Conservation (phyloP, 228 moss, liverwort and hornwort genomes). For the Sphagnum magellanicum region DNA sequence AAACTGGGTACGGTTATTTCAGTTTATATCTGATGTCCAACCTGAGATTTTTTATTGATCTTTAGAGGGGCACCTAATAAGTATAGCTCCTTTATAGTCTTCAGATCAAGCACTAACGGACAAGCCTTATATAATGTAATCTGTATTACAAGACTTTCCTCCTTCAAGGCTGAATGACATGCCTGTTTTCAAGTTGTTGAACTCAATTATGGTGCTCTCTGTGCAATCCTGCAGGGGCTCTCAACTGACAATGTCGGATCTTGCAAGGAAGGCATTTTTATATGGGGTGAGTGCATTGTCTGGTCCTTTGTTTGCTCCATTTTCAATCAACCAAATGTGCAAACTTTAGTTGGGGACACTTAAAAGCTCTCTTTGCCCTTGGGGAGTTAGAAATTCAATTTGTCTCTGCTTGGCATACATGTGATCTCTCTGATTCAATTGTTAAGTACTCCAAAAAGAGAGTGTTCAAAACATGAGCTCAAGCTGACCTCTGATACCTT, state of each 20-base stretch:
- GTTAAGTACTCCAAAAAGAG: no score
- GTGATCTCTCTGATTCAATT: no score
- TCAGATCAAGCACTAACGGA: no score
- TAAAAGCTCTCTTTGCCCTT: no score
- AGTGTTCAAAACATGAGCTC: no score
- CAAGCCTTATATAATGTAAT: neutral
- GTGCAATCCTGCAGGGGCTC: slow-evolving; percentile 48
- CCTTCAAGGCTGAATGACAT: neutral
- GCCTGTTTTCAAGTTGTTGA: neutral
- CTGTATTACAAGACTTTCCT: neutral
- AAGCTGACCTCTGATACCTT: neutral
- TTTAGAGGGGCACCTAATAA: no score
- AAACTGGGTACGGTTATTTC: slow-evolving; percentile 56
- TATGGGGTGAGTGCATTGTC: slow-evolving; percentile 72
- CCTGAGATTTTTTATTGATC: no score
- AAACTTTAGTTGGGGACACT: no score
- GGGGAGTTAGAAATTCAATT: no score
- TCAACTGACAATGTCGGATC: slow-evolving; percentile 88
- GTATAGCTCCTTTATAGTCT: no score
- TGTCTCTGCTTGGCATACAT: no score
- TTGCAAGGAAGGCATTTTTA: slow-evolving; percentile 95
- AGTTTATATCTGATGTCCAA: neutral
- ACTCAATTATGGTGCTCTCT: neutral
- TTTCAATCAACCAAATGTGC: no score
- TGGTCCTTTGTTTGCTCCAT: neutral